phyloP scores from a whole-genome alignment of 805 yeast genomes.

The Lipomyces yamadae region DNA sequence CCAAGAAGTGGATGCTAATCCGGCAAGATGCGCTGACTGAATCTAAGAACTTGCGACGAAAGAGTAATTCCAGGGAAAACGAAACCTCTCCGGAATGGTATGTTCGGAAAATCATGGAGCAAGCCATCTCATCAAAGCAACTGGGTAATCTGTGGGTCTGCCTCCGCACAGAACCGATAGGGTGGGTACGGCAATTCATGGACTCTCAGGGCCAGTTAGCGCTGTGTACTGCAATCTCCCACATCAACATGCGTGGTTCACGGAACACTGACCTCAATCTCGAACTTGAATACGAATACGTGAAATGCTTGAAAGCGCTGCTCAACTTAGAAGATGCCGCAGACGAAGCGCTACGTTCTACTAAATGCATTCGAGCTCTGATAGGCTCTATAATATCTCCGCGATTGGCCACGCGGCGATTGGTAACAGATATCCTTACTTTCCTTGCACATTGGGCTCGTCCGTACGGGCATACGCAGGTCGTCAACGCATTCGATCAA shows the following conservation, averaged over 20 bases:
- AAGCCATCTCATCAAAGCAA: slow-evolving; percentile 68
- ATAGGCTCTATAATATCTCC: slow-evolving; percentile 77
- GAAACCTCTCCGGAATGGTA: slow-evolving; percentile 70
- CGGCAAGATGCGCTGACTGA: slow-evolving; percentile 85
- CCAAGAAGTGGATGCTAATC: slow-evolving; percentile 89
- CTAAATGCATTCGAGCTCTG: slow-evolving; percentile 61
- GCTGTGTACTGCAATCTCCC: slow-evolving; percentile 67
- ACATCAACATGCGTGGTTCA: slow-evolving; percentile 50
- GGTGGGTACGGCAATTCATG: slow-evolving; percentile 82
- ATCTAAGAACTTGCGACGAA: slow-evolving; percentile 57
- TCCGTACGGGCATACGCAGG: slow-evolving; percentile 60
- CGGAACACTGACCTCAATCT: slow-evolving; percentile 51
- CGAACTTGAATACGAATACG: slow-evolving; percentile 75
- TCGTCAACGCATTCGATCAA: slow-evolving; percentile 57
- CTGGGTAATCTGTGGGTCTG: slow-evolving; percentile 88
- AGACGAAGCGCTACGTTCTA: slow-evolving; percentile 53
- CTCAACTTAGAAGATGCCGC: slow-evolving; percentile 66
- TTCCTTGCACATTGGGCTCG: slow-evolving; percentile 55
- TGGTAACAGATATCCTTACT: slow-evolving; percentile 77
- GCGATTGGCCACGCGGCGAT: slow-evolving; percentile 71
- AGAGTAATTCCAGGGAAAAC: slow-evolving; percentile 36
- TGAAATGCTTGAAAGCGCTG: slow-evolving; percentile 76
- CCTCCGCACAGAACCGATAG: slow-evolving; percentile 82
- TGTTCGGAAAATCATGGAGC: slow-evolving; percentile 73
- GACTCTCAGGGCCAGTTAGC: slow-evolving; percentile 81